Percentiles rank a stretch among this genome's conserved stretches.
These are phyloP conservation scores for Quercus dentata DNA, from an alignment of 306 rosid genomes.

Conservation along the genomic window DNA sequence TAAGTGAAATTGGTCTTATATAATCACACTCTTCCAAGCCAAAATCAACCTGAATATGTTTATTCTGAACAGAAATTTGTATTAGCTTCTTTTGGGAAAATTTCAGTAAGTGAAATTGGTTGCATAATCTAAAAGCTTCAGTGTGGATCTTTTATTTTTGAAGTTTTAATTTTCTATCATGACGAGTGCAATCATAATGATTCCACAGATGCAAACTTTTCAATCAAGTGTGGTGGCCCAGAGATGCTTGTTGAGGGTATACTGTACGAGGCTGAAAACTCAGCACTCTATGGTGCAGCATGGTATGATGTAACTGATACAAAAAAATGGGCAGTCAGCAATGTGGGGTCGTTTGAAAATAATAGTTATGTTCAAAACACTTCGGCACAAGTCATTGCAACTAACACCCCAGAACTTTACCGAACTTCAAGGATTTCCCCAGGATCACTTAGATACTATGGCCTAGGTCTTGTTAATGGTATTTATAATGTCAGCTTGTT, in stretches of 20 bases:
- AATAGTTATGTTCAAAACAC: constrained; percentile 14
- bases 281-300: constrained; percentile 52
- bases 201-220: constrained; percentile 51
- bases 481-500: constrained; percentile 57
- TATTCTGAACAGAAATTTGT: too few species aligned
- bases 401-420: constrained; percentile 33
- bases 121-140: too few species aligned
- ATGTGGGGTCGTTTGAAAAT: constrained; percentile 44
- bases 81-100: too few species aligned
- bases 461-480: constrained; percentile 73
- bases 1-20: too few species aligned
- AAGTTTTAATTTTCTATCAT: neutral
- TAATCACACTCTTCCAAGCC: too few species aligned
- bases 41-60: too few species aligned
- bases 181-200: neutral
- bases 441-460: constrained; percentile 76
- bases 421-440: constrained; percentile 66
- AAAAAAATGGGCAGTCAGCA: constrained; percentile 67
- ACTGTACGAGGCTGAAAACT: constrained; percentile 44
- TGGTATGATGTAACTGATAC: constrained; percentile 49
- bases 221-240: constrained; percentile 68
- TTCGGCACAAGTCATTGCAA: constrained; percentile 31
- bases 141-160: neutral
- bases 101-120: too few species aligned
- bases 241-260: constrained; percentile 30